phyloP scores from a whole-genome alignment of 108 stramenopile species.

The Nitzschia sp. region DNA sequence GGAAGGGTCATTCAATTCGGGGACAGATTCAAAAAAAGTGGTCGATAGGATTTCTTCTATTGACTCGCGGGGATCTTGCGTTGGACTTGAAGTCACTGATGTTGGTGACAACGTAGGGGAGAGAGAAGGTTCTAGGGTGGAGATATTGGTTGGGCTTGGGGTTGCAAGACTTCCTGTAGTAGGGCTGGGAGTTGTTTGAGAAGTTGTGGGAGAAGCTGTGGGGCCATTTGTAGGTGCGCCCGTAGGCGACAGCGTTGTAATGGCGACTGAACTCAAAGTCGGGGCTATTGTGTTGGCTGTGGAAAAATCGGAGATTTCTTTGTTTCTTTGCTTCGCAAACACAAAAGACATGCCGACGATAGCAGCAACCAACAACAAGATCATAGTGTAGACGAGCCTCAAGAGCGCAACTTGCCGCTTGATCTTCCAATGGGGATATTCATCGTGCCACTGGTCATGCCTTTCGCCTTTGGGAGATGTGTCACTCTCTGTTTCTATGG shows the following conservation, averaged over 20 bases:
- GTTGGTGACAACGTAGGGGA: slow-evolving; percentile 1
- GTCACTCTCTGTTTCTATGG: too few relatives aligned
- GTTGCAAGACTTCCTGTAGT: too few relatives aligned
- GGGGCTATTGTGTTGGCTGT: neutral
- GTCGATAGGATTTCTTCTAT: neutral
- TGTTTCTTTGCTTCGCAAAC: neutral
- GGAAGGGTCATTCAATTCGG: neutral
- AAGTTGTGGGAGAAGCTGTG: too few relatives aligned
- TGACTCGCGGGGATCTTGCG: neutral
- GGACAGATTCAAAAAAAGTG: neutral
- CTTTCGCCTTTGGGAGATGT: too few relatives aligned
- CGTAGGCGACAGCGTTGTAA: neutral
- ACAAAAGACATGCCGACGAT: slow-evolving; percentile 12
- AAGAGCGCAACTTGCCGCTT: neutral
- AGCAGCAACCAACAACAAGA: slow-evolving; percentile 8
- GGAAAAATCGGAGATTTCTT: neutral
- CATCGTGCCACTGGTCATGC: too few relatives aligned
- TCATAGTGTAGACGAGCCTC: neutral
- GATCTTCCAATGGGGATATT: too few relatives aligned
- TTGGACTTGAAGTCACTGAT: neutral
- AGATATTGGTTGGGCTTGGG: neutral
- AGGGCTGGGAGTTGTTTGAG: slow-evolving; percentile 1
- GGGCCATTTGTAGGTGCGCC: neutral
- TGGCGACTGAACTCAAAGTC: neutral
- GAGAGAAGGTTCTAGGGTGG: slow-evolving; percentile 3